Base-by-base conservation (phyloP, 2,329 filamentous ascomycete genomes). In the Fusarium sambucinum region DNA sequence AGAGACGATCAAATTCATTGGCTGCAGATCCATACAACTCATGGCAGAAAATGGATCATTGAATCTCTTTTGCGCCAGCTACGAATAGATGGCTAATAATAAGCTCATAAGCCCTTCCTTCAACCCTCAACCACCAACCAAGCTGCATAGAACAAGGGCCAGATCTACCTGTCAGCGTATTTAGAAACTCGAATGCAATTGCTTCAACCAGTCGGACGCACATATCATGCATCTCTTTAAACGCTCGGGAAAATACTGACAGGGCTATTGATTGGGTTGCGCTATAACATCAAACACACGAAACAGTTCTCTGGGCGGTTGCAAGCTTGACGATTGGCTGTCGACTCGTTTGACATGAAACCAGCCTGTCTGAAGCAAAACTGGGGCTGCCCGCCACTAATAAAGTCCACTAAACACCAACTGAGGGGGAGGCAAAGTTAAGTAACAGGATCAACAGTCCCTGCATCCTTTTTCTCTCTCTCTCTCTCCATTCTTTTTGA, bases 331-430 rank as follows among this genome's bases (percentile, higher is more conserved):
- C 65, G 42, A 70, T 70, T 70, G 59, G 63, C 46, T 61, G 41
- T 6, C 21, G 19, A 32, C 38, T 35, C 25, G 23, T 38, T 51
- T 27, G 44, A 69, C 41, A 38, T 70, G 68, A 70, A 70, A 70
- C 68, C 54, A 46, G 47, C 40, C 66, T 59, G 60, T 68, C 52
- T 69, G 60, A 62, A 57, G 48, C 61, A 68, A 67, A 67, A 68
- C 60, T 59, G 61, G 53, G 61, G 61, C 52, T 38, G 21, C 27
- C 23, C 35, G 52, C 35, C 30, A 40, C 46, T 35, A 37, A 14
- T 19, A 33, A 13, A 25, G 38, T 27, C 21, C 40, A 35, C 35
- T 38, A 38, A 38, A n/a, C 12, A 14, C 8, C 17, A 48, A 45
- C 30, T 44, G 55, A 60, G 51, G 59, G 45, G 38, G 53, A 63